phyloP scores from a whole-genome alignment of 106 monocot species.

The Dioscorea dumetorum region DNA sequence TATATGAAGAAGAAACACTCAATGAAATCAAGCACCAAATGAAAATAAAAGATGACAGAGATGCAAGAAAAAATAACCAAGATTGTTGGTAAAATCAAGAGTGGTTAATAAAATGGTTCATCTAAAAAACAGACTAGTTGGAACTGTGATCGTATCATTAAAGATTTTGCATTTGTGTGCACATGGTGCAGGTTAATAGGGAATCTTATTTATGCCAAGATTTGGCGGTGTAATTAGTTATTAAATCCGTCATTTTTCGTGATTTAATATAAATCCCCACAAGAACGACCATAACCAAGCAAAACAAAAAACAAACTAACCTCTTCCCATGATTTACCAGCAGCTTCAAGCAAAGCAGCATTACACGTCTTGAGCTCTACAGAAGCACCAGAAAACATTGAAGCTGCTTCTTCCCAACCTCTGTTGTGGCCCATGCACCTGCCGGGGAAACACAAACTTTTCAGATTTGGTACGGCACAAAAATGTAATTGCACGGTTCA shows the following conservation, averaged over 20 bases:
- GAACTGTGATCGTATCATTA: too few relatives aligned
- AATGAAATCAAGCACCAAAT: too few relatives aligned
- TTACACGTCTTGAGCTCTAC: constrained; percentile 85
- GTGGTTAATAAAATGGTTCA: too few relatives aligned
- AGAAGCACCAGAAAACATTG: constrained; percentile 72
- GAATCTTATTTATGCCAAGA: background rate
- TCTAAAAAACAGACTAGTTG: too few relatives aligned
- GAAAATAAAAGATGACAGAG: too few relatives aligned
- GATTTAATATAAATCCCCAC: background rate
- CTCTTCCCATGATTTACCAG: constrained; percentile 87
- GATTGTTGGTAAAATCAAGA: too few relatives aligned
- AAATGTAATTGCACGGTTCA: too few relatives aligned
- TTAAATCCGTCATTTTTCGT: too few relatives aligned
- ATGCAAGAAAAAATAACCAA: too few relatives aligned
- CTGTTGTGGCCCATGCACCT: constrained; percentile 99
- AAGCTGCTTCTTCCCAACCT: constrained; percentile 98
- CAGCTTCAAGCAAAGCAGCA: constrained; percentile 87
- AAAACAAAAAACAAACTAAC: constrained; percentile 20
- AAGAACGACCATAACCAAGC: background rate
- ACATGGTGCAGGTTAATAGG: background rate
- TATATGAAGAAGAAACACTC: too few relatives aligned
- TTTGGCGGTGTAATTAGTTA: background rate
- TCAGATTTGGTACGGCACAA: background rate
- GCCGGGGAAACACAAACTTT: constrained; percentile 4
- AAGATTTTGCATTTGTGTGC: too few relatives aligned